Evolutionary conservation across 2,329 filamentous ascomycete species (phyloP).

Genomic region (Diaporthe nobilis): DNA sequence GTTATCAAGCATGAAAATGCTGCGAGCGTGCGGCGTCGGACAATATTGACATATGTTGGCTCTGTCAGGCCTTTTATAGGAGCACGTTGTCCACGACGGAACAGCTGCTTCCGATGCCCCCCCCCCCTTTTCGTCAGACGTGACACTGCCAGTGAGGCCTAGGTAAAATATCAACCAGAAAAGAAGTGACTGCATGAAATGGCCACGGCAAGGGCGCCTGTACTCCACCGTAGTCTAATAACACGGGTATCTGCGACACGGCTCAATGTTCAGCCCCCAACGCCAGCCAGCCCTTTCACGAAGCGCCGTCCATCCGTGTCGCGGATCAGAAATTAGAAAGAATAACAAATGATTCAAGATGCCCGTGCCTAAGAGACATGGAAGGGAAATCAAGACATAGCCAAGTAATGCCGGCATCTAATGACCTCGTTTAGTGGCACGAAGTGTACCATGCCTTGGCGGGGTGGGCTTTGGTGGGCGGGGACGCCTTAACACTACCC

Average conservation of each 20-base stretch:
- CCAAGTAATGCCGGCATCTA: not conserved
- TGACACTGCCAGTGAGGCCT: not conserved
- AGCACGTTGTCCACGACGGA: not conserved
- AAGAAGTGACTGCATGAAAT: too few species aligned
- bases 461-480: too few species aligned
- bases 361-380: too few species aligned
- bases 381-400: not conserved
- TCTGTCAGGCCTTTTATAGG: too few species aligned
- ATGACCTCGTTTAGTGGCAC: too few species aligned
- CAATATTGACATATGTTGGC: not conserved
- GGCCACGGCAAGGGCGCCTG: not conserved
- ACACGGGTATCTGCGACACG: not conserved
- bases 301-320: not conserved
- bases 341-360: not conserved
- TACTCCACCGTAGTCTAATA: slow-evolving; percentile 10
- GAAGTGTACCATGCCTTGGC: not conserved
- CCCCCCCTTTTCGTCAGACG: not conserved
- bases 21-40: too few species aligned
- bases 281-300: not conserved
- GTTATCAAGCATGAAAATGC: not conserved
- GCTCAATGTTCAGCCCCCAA: not conserved
- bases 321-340: not conserved
- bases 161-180: not conserved
- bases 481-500: not conserved
- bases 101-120: not conserved